A percentile compares a stretch with the other conserved stretches of the same genome.
Conservation (phyloP, 2,329 filamentous ascomycete genomes). For the Orbilia javanica region DNA sequence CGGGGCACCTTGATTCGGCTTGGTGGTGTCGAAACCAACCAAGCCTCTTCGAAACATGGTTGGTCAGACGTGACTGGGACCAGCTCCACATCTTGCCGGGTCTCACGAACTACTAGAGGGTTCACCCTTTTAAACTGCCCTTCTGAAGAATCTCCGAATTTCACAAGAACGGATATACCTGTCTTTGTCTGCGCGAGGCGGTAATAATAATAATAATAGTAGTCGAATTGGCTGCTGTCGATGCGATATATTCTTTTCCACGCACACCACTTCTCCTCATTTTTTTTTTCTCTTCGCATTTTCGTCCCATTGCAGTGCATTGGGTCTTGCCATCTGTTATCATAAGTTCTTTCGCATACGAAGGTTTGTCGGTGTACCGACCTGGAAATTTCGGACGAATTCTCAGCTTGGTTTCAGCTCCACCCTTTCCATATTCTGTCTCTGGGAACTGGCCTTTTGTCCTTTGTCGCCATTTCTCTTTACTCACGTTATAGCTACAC, state of each 20-base stretch:
- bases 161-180: conserved; percentile 4
- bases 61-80: conserved; percentile 49
- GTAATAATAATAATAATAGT: background rate
- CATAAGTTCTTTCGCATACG: background rate
- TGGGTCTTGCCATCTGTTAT: conserved; percentile 25
- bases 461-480: conserved; percentile 3
- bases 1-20: conserved; percentile 51
- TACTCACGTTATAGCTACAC: conserved; percentile 10
- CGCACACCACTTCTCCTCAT: conserved; percentile 30
- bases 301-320: conserved; percentile 47
- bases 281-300: conserved; percentile 3
- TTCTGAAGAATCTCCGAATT: conserved; percentile 23
- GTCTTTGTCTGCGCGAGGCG: conserved; percentile 12
- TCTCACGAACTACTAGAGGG: conserved; percentile 39
- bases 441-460: conserved; percentile 24
- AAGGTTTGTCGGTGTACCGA: conserved; percentile 18
- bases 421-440: conserved; percentile 32
- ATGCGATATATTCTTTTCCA: conserved; percentile 25
- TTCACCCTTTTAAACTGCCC: conserved; percentile 41
- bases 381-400: conserved; percentile 15
- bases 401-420: conserved; percentile 48
- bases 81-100: conserved; percentile 46
- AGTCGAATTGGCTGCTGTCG: conserved; percentile 7
- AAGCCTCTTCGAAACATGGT: conserved; percentile 58
- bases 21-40: conserved; percentile 58